Conservation (phyloP, 306 rosid species). For the Lathyrus sativus region DNA sequence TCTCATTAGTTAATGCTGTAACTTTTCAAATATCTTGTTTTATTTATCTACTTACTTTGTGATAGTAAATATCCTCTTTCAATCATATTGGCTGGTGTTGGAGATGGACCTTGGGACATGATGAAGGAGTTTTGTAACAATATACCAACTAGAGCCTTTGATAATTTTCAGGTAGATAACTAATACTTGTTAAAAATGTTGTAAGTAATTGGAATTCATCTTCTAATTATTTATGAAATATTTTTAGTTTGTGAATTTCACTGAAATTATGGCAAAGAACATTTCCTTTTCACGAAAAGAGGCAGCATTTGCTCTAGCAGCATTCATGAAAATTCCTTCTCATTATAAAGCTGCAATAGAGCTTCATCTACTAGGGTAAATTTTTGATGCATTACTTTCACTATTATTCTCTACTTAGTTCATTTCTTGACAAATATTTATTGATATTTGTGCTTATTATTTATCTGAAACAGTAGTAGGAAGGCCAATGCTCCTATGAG, state of each 20-base stretch:
- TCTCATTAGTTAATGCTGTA: no score
- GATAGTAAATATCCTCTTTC: no score
- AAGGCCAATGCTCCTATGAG: conserved; percentile 59
- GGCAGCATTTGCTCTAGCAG: not conserved
- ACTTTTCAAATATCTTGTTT: no score
- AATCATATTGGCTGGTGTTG: not conserved
- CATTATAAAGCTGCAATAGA: conserved; percentile 94
- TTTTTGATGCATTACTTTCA: conserved; percentile 23
- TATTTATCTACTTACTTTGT: no score
- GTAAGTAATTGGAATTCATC: not conserved
- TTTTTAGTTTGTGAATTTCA: not conserved
- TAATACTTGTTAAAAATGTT: not conserved
- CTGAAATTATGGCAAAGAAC: not conserved
- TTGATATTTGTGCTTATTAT: conserved; percentile 36
- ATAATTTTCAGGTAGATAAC: not conserved
- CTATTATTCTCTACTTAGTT: conserved; percentile 8
- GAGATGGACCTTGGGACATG: not conserved
- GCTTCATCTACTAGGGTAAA: conserved; percentile 72
- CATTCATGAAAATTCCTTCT: conserved; percentile 27
- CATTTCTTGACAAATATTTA: conserved; percentile 25
- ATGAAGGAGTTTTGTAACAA: not conserved
- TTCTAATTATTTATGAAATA: not conserved
- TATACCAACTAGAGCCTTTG: not conserved
- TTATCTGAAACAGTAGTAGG: conserved; percentile 43
- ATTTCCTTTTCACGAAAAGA: not conserved